A percentile compares a stretch with the other conserved stretches of the same genome.
These are phyloP conservation scores for Aspergillus fumigatus DNA, from an alignment of 2,329 filamentous ascomycete species.

Conservation along the genomic window DNA sequence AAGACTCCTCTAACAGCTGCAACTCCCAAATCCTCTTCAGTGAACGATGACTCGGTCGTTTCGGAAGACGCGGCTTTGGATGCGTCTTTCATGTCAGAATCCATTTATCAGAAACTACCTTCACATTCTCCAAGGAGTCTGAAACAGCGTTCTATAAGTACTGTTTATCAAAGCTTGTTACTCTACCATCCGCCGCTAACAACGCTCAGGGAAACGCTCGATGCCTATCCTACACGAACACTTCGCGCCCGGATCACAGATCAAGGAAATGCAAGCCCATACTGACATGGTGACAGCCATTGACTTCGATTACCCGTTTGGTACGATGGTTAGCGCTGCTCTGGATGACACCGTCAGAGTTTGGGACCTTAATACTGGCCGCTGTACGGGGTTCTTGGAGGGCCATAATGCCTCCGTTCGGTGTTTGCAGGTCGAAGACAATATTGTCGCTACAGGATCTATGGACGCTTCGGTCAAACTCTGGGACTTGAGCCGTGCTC, in stretches of 20 bases:
- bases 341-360: constrained; percentile 91
- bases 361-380: constrained; percentile 91
- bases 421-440: constrained; percentile 89
- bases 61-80: constrained; percentile 52
- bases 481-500: constrained; percentile 89
- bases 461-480: constrained; percentile 91
- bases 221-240: constrained; percentile 96
- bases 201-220: constrained; percentile 58
- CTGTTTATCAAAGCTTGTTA: constrained; percentile 1
- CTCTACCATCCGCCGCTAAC: constrained; percentile 17
- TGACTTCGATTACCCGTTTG: constrained; percentile 97
- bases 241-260: constrained; percentile 81
- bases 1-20: constrained; percentile 29
- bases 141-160: constrained; percentile 43
- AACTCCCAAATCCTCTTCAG: constrained; percentile 34
- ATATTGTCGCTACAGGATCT: constrained; percentile 88
- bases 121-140: constrained; percentile 55
- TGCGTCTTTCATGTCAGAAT: constrained; percentile 89
- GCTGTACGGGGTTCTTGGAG: constrained; percentile 86
- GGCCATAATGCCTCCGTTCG: constrained; percentile 93
- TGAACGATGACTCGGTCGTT: constrained; percentile 46
- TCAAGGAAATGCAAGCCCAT: constrained; percentile 85
- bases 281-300: constrained; percentile 81
- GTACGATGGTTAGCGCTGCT: constrained; percentile 86
- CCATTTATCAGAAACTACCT: constrained; percentile 90